Conservation (phyloP, 2,329 filamentous ascomycete genomes). For the Macroventuria anomochaeta region DNA sequence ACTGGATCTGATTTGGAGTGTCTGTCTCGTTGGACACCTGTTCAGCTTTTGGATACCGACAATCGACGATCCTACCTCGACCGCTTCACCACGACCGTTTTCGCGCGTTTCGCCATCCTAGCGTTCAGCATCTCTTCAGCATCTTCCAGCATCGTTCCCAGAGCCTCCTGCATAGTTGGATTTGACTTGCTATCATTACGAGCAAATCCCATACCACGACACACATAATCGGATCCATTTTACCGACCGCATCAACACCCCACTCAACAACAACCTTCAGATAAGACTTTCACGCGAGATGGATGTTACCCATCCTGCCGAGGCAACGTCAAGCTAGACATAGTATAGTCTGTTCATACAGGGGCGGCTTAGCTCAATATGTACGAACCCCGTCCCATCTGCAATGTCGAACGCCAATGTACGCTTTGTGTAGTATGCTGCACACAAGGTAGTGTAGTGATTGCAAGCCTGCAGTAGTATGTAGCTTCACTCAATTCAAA, state of each 20-base stretch:
- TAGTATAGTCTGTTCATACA: neutral
- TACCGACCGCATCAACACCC: constrained; percentile 8
- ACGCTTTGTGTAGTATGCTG: neutral
- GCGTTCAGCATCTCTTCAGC: constrained; percentile 16
- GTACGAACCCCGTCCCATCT: neutral
- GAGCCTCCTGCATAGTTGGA: constrained; percentile 8
- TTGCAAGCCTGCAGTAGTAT: constrained; percentile 2
- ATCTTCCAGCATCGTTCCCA: constrained; percentile 10
- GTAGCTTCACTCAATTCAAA: constrained; percentile 7
- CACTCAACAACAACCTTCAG: constrained; percentile 9
- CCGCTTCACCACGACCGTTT: neutral
- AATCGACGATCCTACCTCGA: neutral
- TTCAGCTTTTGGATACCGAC: constrained; percentile 4
- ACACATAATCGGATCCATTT: constrained; percentile 2
- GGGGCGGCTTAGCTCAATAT: neutral
- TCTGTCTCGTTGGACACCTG: neutral
- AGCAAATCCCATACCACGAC: neutral
- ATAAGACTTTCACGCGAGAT: neutral
- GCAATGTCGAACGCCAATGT: neutral
- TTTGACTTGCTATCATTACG: neutral
- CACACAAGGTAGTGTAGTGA: neutral
- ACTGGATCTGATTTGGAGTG: neutral
- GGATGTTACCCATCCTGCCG: neutral
- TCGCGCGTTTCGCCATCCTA: constrained; percentile 3
- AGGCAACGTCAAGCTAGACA: neutral